phyloP scores from a whole-genome alignment of 164 flowering plant genomes.

The Vitis cinerea region DNA sequence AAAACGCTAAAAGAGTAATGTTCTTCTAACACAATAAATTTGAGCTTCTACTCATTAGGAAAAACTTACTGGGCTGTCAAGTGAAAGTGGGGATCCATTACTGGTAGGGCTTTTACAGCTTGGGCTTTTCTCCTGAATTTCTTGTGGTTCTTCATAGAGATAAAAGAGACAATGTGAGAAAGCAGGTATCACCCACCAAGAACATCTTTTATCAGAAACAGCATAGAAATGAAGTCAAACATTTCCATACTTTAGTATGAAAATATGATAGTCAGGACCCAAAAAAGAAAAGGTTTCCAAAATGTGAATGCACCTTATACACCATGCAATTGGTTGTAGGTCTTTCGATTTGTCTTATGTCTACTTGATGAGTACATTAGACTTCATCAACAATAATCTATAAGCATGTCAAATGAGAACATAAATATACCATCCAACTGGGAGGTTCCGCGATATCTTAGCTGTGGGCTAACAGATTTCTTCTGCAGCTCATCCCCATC shows the following conservation, averaged over 20 bases:
- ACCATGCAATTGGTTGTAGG: neutral
- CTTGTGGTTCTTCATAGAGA: constrained; percentile 20
- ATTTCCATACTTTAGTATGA: neutral
- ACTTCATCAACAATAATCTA: neutral
- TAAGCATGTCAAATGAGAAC: neutral
- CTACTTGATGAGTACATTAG: neutral
- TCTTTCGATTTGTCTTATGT: neutral
- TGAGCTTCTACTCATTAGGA: neutral
- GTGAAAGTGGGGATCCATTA: constrained; percentile 22
- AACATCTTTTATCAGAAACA: neutral
- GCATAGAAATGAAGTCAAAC: neutral
- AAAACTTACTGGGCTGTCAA: constrained; percentile 51
- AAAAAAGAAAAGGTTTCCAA: neutral
- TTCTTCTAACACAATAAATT: too few relatives aligned
- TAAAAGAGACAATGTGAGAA: constrained; percentile 4
- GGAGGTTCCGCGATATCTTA: constrained; percentile 35
- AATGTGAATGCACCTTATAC: neutral
- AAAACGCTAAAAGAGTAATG: too few relatives aligned
- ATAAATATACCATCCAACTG: constrained; percentile 34
- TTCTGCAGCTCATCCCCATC: constrained; percentile 33
- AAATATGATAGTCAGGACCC: neutral
- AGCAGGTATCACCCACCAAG: neutral
- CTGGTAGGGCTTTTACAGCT: constrained; percentile 9
- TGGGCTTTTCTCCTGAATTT: constrained; percentile 19
- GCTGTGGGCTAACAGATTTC: constrained; percentile 32